Evolutionary conservation across 352 stramenopile genomes (phyloP).

Genomic region (Phytophthora colocasiae): DNA sequence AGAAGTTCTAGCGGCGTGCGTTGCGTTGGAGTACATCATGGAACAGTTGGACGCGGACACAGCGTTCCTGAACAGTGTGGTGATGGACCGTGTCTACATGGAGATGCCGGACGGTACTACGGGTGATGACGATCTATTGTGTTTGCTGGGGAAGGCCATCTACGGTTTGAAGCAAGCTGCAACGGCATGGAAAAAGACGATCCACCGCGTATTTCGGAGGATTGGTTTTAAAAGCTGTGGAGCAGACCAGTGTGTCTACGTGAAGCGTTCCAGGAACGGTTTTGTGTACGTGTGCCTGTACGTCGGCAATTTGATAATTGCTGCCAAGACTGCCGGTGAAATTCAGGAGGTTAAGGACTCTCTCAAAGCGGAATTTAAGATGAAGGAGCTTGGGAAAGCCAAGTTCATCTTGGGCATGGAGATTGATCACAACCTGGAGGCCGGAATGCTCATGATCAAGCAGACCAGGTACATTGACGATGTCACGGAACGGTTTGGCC

Average conservation of each 20-base stretch:
- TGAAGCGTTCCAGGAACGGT: slow-evolving; percentile 11
- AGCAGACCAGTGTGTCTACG: slow-evolving; percentile 28
- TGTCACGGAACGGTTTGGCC: slow-evolving; percentile 12
- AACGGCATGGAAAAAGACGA: slow-evolving; percentile 32
- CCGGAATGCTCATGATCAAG: slow-evolving; percentile 26
- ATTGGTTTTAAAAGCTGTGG: slow-evolving; percentile 21
- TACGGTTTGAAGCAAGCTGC: slow-evolving; percentile 31
- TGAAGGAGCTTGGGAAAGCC: slow-evolving; percentile 14
- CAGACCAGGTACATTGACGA: slow-evolving; percentile 30
- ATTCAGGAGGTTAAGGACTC: slow-evolving; percentile 18
- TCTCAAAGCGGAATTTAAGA: slow-evolving; percentile 15
- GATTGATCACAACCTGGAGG: slow-evolving; percentile 17
- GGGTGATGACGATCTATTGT: no score
- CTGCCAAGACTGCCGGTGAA: slow-evolving; percentile 7
- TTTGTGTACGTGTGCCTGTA: slow-evolving; percentile 25
- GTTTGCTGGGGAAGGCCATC: slow-evolving; percentile 12
- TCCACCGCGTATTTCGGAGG: slow-evolving; percentile 21
- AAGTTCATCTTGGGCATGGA: slow-evolving; percentile 36
- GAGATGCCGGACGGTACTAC: no score
- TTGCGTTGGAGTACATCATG: background rate
- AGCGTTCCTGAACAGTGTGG: no score
- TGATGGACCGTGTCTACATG: no score
- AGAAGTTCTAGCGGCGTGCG: slow-evolving; percentile 3
- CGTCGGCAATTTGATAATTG: slow-evolving; percentile 20
- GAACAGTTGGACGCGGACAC: no score